A percentile compares a stretch with the other conserved stretches of the same genome.
These are phyloP conservation scores for Musa beccarii DNA, from an alignment of 176 grass and related monocot species.

Conservation along the genomic window DNA sequence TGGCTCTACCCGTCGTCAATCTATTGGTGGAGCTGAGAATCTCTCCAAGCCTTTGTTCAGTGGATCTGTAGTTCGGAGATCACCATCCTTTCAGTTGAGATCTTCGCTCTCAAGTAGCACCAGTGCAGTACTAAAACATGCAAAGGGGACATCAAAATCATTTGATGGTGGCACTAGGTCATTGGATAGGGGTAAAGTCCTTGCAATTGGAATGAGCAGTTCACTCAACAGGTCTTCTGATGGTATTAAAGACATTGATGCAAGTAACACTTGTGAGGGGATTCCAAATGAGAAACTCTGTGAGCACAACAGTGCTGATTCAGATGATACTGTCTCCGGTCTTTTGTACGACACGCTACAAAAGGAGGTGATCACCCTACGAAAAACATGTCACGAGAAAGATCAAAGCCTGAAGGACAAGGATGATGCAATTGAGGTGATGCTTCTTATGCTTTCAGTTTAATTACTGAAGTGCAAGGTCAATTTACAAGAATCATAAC, in stretches of 20 bases:
- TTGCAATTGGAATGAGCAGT: conserved; percentile 42
- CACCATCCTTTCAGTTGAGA: conserved; percentile 73
- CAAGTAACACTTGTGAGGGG: conserved; percentile 36
- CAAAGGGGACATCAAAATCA: conserved; percentile 70
- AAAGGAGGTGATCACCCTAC: conserved; percentile 78
- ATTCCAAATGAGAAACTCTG: conserved; percentile 40
- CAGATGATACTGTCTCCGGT: conserved; percentile 62
- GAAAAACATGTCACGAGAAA: conserved; percentile 84
- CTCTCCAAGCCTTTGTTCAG: conserved; percentile 48
- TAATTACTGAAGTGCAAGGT: background rate
- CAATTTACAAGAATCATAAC: background rate
- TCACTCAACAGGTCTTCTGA: conserved; percentile 57
- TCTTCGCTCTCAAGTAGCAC: conserved; percentile 57
- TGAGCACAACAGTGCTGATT: conserved; percentile 31
- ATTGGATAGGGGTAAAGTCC: conserved; percentile 38
- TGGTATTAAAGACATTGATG: conserved; percentile 36
- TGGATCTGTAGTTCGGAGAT: conserved; percentile 49
- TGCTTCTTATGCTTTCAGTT: background rate
- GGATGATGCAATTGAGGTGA: conserved; percentile 93
- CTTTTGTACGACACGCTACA: conserved; percentile 88
- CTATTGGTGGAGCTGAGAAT: conserved; percentile 65
- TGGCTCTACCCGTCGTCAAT: conserved; percentile 57
- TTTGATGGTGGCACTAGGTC: conserved; percentile 81
- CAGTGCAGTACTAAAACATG: conserved; percentile 58
- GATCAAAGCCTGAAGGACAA: conserved; percentile 90